phyloP scores from a whole-genome alignment of 768 basidiomycete genomes.

The Exsudoporus frostii region DNA sequence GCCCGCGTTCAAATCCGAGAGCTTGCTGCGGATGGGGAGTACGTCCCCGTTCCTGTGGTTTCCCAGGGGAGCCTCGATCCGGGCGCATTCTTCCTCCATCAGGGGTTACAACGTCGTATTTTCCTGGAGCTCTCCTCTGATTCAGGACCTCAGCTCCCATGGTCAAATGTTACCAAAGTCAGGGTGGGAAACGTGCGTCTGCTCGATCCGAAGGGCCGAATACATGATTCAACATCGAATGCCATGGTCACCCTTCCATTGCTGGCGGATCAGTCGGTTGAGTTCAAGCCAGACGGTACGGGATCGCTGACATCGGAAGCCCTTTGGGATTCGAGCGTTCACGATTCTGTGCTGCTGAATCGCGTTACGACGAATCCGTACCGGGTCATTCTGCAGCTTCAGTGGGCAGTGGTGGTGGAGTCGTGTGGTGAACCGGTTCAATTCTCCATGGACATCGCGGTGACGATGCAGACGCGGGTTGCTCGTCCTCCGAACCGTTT shows the following conservation, averaged over 20 bases:
- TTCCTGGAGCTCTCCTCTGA: slow-evolving; percentile 75
- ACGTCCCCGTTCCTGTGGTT: slow-evolving; percentile 78
- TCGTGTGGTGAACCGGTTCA: slow-evolving; percentile 82
- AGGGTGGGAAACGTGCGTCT: slow-evolving; percentile 81
- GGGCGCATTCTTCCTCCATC: slow-evolving; percentile 85
- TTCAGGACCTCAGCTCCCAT: slow-evolving; percentile 86
- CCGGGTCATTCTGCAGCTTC: slow-evolving; percentile 73
- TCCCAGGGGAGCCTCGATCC: slow-evolving; percentile 73
- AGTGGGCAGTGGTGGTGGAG: slow-evolving; percentile 78
- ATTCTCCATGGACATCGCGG: slow-evolving; percentile 83
- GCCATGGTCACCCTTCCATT: slow-evolving; percentile 70
- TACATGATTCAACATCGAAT: slow-evolving; percentile 76
- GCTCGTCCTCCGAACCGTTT: slow-evolving; percentile 80
- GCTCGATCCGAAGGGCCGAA: slow-evolving; percentile 76
- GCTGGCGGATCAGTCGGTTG: slow-evolving; percentile 64
- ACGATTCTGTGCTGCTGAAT: slow-evolving; percentile 83
- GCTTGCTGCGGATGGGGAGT: slow-evolving; percentile 79
- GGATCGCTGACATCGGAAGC: slow-evolving; percentile 65
- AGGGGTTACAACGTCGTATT: slow-evolving; percentile 88
- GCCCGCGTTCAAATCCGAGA: slow-evolving; percentile 86
- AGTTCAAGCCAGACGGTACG: slow-evolving; percentile 84
- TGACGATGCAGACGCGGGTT: slow-evolving; percentile 81
- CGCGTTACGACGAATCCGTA: slow-evolving; percentile 76
- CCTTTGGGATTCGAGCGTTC: slow-evolving; percentile 92
- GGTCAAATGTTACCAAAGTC: slow-evolving; percentile 75